Evolutionary conservation across 129 eudicot species (phyloP), one percentile per base, ranked within the genome.

Genomic region (Chrysanthemum lavandulifolium): DNA sequence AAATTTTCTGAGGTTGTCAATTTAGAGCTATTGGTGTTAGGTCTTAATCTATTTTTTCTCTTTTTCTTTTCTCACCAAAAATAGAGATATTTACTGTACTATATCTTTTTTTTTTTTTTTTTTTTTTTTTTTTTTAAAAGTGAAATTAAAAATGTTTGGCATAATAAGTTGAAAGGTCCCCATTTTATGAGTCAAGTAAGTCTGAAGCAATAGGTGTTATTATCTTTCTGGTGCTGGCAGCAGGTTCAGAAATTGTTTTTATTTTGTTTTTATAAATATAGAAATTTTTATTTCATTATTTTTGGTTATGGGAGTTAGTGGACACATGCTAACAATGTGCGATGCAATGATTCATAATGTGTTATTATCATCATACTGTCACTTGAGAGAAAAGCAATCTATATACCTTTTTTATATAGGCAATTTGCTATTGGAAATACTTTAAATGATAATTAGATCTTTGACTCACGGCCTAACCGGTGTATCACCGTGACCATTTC

Each of bases 1-100:
- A 40, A 40, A 6, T 40, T 6, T 40, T 40, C 1, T 40, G 47
- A 40, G 47, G 47, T 63, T 75, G 77, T 80, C 80, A 75, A 80
- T 80, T 81, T 71, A 75, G 61, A 47, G 84, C 72, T 80, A 80
- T 66, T 63, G 84, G 76, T 81, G 70, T 27, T 64, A 33, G 13
- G 78, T 81, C 84, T 48, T 75, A 69, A 62, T 80, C 80, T 64
- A 13, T 10, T 51, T 73, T 64, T 18, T 40, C 40, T 19, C 21
- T 19, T 19, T 19, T 19, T 19, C 21, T 19, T 19, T 19, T 54
- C 63, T 72, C 51, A 77, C 61, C 15, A 11, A 59, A 10, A 13
- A 11, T 3, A 4, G 31, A 16, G 48, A 12, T 36, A 33, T 18
- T 70, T 71, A n/a, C 5, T 1, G 33, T 29, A 29, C 4, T 29